Evolutionary conservation across 2,329 filamentous ascomycete genomes (phyloP).

Genomic region (Fusarium vanettenii): DNA sequence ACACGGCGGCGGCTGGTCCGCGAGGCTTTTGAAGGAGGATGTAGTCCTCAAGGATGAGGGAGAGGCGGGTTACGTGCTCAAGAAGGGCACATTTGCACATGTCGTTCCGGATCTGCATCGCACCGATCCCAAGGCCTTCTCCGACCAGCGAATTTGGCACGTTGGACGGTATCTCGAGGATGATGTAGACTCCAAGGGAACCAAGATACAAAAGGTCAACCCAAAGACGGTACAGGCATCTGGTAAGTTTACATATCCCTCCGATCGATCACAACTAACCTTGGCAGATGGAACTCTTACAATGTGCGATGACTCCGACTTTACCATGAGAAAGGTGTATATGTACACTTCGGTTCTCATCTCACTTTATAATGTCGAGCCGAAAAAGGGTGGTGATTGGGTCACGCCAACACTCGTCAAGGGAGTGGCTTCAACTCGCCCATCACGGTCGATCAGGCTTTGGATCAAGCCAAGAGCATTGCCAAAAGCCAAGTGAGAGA

Average conservation of each 20-base stretch:
- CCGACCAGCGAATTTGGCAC: conserved; percentile 51
- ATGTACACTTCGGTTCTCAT: conserved; percentile 50
- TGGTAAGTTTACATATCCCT: conserved; percentile 41
- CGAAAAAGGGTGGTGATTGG: conserved; percentile 45
- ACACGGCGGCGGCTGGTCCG: conserved; percentile 50
- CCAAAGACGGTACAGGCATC: conserved; percentile 47
- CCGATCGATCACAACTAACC: neutral
- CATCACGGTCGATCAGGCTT: conserved; percentile 43
- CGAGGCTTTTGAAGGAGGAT: conserved; percentile 49
- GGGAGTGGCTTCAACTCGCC: conserved; percentile 44
- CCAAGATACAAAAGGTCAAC: conserved; percentile 33
- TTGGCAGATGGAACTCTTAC: conserved; percentile 45
- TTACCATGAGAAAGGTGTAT: conserved; percentile 50
- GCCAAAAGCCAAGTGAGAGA: conserved; percentile 6
- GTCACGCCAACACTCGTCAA: conserved; percentile 35
- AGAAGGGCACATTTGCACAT: conserved; percentile 51
- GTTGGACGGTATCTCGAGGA: conserved; percentile 49
- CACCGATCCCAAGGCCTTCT: conserved; percentile 48
- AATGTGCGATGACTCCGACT: conserved; percentile 49
- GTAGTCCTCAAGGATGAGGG: conserved; percentile 45
- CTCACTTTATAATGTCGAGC: conserved; percentile 51
- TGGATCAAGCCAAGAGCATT: conserved; percentile 48
- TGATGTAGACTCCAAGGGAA: conserved; percentile 37
- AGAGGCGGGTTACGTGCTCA: conserved; percentile 43
- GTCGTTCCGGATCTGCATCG: conserved; percentile 49